phyloP scores from a whole-genome alignment of 371 early-diverging fungal species.

The Quaeritorhiza haematococci region DNA sequence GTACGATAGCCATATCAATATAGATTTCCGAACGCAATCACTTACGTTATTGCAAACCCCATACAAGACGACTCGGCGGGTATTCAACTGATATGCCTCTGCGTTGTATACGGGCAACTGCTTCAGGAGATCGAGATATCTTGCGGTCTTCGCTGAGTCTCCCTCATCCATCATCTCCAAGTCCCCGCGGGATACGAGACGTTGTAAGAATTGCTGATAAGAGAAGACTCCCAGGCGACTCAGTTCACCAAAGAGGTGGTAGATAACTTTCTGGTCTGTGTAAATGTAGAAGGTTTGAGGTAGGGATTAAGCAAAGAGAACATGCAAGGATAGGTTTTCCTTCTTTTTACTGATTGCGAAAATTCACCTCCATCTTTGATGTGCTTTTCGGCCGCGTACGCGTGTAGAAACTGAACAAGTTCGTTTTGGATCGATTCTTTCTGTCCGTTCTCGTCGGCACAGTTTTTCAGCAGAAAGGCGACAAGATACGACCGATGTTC shows the following conservation, averaged over 20 bases:
- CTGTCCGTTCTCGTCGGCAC: constrained; percentile 39
- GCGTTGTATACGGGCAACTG: constrained; percentile 45
- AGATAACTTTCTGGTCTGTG: constrained; percentile 15
- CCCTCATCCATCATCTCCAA: too few relatives aligned
- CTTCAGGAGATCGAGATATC: constrained; percentile 49
- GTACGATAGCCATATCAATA: too few relatives aligned
- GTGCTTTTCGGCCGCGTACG: too few relatives aligned
- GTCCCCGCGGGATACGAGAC: constrained; percentile 64
- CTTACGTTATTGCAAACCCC: constrained; percentile 32
- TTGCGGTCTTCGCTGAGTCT: constrained; percentile 29
- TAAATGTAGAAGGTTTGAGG: constrained; percentile 1
- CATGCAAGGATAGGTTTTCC: too few relatives aligned
- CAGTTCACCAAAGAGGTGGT: constrained; percentile 52
- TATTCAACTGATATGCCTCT: constrained; percentile 44
- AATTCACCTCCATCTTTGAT: too few relatives aligned
- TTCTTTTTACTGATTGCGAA: too few relatives aligned
- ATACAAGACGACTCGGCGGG: constrained; percentile 48
- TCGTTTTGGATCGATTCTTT: too few relatives aligned
- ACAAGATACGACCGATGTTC: constrained; percentile 57
- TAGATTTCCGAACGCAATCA: too few relatives aligned
- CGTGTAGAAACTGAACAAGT: too few relatives aligned
- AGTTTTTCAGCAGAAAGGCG: constrained; percentile 39
- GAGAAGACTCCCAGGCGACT: constrained; percentile 56
- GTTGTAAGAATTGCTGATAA: constrained; percentile 53
- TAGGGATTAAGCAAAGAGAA: too few relatives aligned